phyloP scores from a whole-genome alignment of 2,329 filamentous ascomycete species.

The Botrytis fragariae region DNA sequence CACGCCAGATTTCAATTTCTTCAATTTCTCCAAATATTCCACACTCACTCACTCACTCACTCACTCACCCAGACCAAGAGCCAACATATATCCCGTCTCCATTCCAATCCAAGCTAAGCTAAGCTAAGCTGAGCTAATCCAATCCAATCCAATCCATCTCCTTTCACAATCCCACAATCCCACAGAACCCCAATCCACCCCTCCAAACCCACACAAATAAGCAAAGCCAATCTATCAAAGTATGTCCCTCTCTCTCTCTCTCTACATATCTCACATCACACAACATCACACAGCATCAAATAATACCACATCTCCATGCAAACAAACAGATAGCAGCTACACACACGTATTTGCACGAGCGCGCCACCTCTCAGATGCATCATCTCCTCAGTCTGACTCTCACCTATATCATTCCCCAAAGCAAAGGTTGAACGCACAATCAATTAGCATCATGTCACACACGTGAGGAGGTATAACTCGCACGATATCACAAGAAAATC shows the following conservation, averaged over 20 bases:
- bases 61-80: background rate
- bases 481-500: background rate
- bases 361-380: background rate
- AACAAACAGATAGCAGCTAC: background rate
- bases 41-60: fast-evolving
- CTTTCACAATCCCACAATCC: no score
- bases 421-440: background rate
- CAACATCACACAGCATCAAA: no score
- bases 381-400: background rate
- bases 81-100: background rate
- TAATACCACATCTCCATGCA: background rate
- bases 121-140: no score
- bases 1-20: background rate
- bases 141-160: no score
- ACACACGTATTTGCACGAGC: background rate
- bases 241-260: no score
- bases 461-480: background rate
- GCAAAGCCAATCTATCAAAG: no score
- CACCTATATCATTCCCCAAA: fast-evolving
- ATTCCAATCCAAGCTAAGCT: background rate
- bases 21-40: background rate
- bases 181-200: no score
- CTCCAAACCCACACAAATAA: background rate
- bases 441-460: background rate
- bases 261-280: no score